Conservation (phyloP, 2,329 filamentous ascomycete species). For the Diplodia mutila region DNA sequence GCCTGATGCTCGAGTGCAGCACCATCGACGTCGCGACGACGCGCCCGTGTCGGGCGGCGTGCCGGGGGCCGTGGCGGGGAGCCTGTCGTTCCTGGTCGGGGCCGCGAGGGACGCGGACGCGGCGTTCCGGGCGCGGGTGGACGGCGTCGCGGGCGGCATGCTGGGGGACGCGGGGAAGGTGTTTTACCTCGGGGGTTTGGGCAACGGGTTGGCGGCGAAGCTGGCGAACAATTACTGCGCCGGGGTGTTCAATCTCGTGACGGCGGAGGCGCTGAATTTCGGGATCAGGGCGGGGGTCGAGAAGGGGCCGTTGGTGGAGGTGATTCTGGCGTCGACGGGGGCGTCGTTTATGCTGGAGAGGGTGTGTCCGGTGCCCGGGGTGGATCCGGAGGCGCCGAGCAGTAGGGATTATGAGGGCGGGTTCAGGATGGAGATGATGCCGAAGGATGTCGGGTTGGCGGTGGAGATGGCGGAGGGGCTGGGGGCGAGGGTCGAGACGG, state of each 20-base stretch:
- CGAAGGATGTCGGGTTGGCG: conserved; percentile 39
- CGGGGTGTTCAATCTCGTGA: conserved; percentile 38
- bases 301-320: conserved; percentile 33
- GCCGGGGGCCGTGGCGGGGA: conserved; percentile 36
- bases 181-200: conserved; percentile 37
- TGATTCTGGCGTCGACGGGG: conserved; percentile 38
- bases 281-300: conserved; percentile 39
- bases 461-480: conserved; percentile 36
- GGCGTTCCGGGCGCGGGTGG: conserved; percentile 29
- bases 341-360: conserved; percentile 43
- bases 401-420: conserved; percentile 40
- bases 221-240: conserved; percentile 41
- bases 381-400: conserved; percentile 43
- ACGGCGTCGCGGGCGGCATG: conserved; percentile 28
- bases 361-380: conserved; percentile 41
- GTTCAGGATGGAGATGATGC: conserved; percentile 43
- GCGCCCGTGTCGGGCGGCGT: conserved; percentile 41
- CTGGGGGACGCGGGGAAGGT: conserved; percentile 36
- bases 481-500: conserved; percentile 35
- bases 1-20: conserved; percentile 39
- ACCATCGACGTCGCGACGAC: conserved; percentile 38
- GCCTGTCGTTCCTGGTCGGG: conserved; percentile 36
- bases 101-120: background rate
- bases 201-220: conserved; percentile 39
- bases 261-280: conserved; percentile 39